These are phyloP conservation scores for Penicillium salamii DNA, from an alignment of 495 filamentous ascomycete genomes.

Conservation along the genomic window DNA sequence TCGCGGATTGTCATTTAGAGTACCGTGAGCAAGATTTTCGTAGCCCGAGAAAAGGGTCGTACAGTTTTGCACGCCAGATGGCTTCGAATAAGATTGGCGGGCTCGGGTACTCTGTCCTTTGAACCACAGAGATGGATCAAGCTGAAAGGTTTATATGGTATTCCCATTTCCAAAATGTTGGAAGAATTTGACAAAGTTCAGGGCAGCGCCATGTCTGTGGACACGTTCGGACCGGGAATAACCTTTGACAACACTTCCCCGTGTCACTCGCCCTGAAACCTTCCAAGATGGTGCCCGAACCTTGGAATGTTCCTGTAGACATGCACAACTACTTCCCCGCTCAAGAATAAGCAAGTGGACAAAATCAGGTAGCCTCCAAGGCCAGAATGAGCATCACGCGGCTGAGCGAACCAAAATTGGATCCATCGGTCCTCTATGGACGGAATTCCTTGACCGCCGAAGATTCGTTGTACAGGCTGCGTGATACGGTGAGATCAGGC, in stretches of 20 bases:
- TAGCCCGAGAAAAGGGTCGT: neutral
- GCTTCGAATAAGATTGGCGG: neutral
- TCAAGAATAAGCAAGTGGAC: constrained; percentile 3
- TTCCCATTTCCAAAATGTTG: constrained; percentile 8
- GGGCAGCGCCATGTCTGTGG: neutral
- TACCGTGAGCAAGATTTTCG: neutral
- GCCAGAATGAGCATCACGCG: constrained; percentile 9
- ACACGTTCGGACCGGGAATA: constrained; percentile 5
- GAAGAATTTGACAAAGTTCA: constrained; percentile 7
- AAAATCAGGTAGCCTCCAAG: neutral
- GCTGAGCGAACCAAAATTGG: constrained; percentile 5
- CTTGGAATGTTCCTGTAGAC: neutral
- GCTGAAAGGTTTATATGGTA: constrained; percentile 3
- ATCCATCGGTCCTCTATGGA: constrained; percentile 8
- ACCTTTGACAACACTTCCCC: constrained; percentile 6
- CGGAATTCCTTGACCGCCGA: constrained; percentile 7
- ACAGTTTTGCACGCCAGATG: constrained; percentile 1
- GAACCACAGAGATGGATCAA: neutral
- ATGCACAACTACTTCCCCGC: constrained; percentile 1
- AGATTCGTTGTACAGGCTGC: constrained; percentile 18
- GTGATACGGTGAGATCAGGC: constrained; percentile 27
- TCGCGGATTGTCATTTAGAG: neutral
- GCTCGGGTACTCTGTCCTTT: neutral
- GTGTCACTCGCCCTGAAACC: constrained; percentile 10
- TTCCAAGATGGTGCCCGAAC: constrained; percentile 5